A percentile compares a stretch with the other conserved stretches of the same genome.
Conservation (phyloP, 2,329 filamentous ascomycete species). For the Ceratocystiopsis sp. region DNA sequence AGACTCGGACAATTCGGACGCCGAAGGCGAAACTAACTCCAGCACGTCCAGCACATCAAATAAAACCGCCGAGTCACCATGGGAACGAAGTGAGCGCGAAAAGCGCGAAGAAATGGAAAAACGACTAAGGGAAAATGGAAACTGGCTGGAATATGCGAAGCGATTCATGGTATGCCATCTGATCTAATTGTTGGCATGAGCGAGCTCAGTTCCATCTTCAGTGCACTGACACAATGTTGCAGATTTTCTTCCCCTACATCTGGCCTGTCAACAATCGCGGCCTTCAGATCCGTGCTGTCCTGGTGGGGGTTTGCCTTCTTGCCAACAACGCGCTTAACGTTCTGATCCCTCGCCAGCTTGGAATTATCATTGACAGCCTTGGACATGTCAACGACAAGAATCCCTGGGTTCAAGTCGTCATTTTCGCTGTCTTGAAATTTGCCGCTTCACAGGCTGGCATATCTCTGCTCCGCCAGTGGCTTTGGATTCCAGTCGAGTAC, state of each 20-base stretch:
- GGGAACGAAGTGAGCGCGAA: conserved; percentile 33
- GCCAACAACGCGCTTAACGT: conserved; percentile 56
- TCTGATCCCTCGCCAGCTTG: conserved; percentile 64
- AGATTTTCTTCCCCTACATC: conserved; percentile 63
- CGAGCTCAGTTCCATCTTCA: background rate
- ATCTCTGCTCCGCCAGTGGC: conserved; percentile 33
- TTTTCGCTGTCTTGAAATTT: conserved; percentile 35
- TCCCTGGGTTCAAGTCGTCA: conserved; percentile 33
- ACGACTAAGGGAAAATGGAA: conserved; percentile 55
- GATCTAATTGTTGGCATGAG: background rate
- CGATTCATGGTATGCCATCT: conserved; percentile 30
- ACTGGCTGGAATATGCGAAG: conserved; percentile 61
- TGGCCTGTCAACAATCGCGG: conserved; percentile 52
- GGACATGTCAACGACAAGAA: conserved; percentile 28
- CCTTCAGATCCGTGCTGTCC: conserved; percentile 49
- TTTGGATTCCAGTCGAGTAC: conserved; percentile 41
- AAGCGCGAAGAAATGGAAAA: conserved; percentile 45
- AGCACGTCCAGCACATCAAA: conserved; percentile 15
- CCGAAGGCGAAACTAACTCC: conserved; percentile 12
- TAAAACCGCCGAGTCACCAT: conserved; percentile 32
- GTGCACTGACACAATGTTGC: background rate
- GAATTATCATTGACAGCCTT: conserved; percentile 58
- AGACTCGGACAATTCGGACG: conserved; percentile 22
- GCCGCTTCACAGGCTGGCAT: conserved; percentile 37
- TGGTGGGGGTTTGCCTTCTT: conserved; percentile 53